Base-by-base conservation (phyloP, 129 eudicot species). In the Flaveria sonorensis region DNA sequence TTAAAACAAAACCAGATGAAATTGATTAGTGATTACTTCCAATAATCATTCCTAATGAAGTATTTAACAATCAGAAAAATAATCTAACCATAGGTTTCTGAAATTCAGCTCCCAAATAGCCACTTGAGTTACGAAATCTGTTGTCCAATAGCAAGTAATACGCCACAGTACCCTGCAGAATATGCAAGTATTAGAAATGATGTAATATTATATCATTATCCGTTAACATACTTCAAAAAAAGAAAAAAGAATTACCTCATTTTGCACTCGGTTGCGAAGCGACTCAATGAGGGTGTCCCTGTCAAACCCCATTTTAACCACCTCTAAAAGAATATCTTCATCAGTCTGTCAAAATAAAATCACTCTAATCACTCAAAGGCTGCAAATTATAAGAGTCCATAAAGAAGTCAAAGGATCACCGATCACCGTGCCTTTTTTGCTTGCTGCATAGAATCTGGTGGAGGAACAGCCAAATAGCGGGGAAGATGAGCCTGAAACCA, bases 401-500 rank as follows among this genome's bases (percentile, higher is more conserved):
- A 21, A 46, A 72, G 13, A 48, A 66, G 46, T 50, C 36, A 68
- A 24, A 51, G 42, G 64, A 36, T 71, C 26, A 77, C 42, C 69
- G 10, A 67, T 4, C 43, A 63, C 10, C 69, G 6, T 62, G 87
- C 98, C 96, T 93, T 93, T 78, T 90, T 93, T 57, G 96, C 98
- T 83, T 93, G 98, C 68, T 93, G 97, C 82, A 85, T 77, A 61
- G 98, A 85, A 87, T 93, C 98, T 42, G 98, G 98, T 26, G 98
- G 97, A 55, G 96, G 96, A 70, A 90, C 98, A 46, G 98, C 98
- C 72, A 93, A 81, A 81, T 93, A 93, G 59, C 97, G 89, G 3
- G 98, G 97, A n/a, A 93, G 96, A 87, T 86, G 98, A 83, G 91
- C 89, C 80, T 88, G 97, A 81, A 93, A 93, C 98, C 98, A 93